Percentiles rank a stretch among this genome's conserved stretches.
These are phyloP conservation scores for Apostasia shenzhenica DNA, from an alignment of 106 monocot species.

Conservation along the genomic window DNA sequence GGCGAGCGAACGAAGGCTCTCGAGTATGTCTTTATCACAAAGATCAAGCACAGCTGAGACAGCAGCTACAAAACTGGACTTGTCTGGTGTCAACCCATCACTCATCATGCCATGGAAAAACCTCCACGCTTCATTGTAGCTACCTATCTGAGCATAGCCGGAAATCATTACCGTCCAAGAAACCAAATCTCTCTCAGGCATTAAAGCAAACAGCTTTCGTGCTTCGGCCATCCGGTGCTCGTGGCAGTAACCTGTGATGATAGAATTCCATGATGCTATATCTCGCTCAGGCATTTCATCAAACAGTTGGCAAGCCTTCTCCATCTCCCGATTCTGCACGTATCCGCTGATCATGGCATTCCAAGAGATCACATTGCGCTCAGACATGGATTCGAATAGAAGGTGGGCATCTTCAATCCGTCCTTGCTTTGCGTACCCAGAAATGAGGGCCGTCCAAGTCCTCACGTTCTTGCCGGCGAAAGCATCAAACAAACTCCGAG, in stretches of 20 bases:
- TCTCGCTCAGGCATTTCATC: constrained; percentile 48
- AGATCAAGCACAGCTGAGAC: constrained; percentile 36
- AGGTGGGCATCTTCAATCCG: constrained; percentile 24
- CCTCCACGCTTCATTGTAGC: constrained; percentile 35
- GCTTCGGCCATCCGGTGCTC: constrained; percentile 31
- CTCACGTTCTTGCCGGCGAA: constrained; percentile 29
- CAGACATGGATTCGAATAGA: constrained; percentile 58
- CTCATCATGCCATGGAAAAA: constrained; percentile 25
- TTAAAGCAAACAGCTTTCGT: constrained; percentile 28
- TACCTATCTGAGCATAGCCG: constrained; percentile 41
- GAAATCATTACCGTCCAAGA: constrained; percentile 75
- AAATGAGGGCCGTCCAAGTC: constrained; percentile 45
- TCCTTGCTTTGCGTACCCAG: constrained; percentile 32
- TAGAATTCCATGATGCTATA: constrained; percentile 51
- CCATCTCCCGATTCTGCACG: constrained; percentile 31
- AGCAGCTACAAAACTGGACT: constrained; percentile 33
- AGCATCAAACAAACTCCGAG: constrained; percentile 19
- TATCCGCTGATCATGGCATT: constrained; percentile 68
- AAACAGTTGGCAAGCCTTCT: constrained; percentile 30
- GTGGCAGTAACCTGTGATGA: constrained; percentile 63
- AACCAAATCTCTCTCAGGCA: constrained; percentile 37
- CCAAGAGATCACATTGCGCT: constrained; percentile 46
- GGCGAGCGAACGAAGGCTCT: constrained; percentile 38
- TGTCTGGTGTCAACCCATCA: constrained; percentile 32
- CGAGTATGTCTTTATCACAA: constrained; percentile 24